A percentile compares a stretch with the other conserved stretches of the same genome.
Conservation (phyloP, 129 eudicot genomes). For the Tagetes erecta region DNA sequence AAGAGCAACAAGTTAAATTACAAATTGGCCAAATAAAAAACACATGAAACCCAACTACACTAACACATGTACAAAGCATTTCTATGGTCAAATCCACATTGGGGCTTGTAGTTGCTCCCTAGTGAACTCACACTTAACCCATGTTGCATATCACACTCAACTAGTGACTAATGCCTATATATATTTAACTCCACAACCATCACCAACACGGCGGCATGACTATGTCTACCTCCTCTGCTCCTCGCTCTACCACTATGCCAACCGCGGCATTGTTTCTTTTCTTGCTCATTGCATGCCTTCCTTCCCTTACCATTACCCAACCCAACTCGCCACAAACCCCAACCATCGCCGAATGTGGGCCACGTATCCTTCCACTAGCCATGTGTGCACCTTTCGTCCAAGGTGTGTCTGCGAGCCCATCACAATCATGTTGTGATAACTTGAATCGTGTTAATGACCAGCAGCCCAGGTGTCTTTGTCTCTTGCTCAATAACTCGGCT, state of each 20-base stretch:
- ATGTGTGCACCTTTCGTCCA: conserved; percentile 39
- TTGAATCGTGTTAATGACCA: conserved; percentile 27
- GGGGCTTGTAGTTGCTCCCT: background rate
- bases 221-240: conserved; percentile 21
- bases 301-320: conserved; percentile 18
- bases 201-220: background rate
- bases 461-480: conserved; percentile 31
- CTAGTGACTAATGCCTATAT: conserved; percentile 13
- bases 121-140: conserved; percentile 16
- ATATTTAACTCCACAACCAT: background rate
- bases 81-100: conserved; percentile 6
- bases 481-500: conserved; percentile 37
- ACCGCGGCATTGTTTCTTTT: background rate
- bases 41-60: conserved; percentile 10
- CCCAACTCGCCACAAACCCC: conserved; percentile 31
- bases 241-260: conserved; percentile 7
- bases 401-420: conserved; percentile 24
- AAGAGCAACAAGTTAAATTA: background rate
- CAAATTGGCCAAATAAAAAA: background rate
- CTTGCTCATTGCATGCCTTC: conserved; percentile 20
- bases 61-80: conserved; percentile 33
- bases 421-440: conserved; percentile 38
- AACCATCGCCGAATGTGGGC: conserved; percentile 36
- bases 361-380: conserved; percentile 38
- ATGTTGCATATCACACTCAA: conserved; percentile 37